Evolutionary conservation across 495 filamentous ascomycete species (phyloP), one percentile per base, ranked within the genome.

Genomic region (Ramalina intermedia): DNA sequence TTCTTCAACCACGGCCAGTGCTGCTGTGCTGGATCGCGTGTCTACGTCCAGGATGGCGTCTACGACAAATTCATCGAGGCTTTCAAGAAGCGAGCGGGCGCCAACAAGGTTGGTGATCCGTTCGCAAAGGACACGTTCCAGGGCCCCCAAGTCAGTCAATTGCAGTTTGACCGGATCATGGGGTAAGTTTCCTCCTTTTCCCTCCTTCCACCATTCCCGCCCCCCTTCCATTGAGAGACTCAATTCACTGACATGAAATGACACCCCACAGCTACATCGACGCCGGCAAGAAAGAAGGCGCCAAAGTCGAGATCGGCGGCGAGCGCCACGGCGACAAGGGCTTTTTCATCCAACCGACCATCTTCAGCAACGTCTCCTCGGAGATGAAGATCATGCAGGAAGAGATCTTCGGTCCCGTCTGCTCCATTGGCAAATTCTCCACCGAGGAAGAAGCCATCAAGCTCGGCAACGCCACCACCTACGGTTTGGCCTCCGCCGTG

Each of bases 381-480:
- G 76, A 94, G 65, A 96, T 96, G 90, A 94, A 94, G 82, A 95
- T 96, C 66, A 84, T 90, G 76, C 81, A 90, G 71, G 90, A 96
- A 71, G 90, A 96, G 72, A 96, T 96, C 68, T 96, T 96, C 68
- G 90, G 90, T 46, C 90, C 90, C 46, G 90, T 96, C 51, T 85
- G 86, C 69, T 80, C 84, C 46, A 84, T 96, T 57, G 78, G 86
- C 70, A 96, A 96, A 71, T 96, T 96, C 77, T 82, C 81, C 71
- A 81, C 78, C 55, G 81, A 87, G 67, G 88, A 81, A 11, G 90
- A 96, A 47, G 84, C 79, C 54, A 80, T 96, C 68, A 69, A 74
- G 52, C 67, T 86, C 42, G 88, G 77, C 54, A 96, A 96, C 75
- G 70, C 76, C 67, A 84, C 82, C 61, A 78, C 64, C 51, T 96